Evolutionary conservation across 306 rosid genomes (phyloP).

Genomic region (Arachis hypogaea): DNA sequence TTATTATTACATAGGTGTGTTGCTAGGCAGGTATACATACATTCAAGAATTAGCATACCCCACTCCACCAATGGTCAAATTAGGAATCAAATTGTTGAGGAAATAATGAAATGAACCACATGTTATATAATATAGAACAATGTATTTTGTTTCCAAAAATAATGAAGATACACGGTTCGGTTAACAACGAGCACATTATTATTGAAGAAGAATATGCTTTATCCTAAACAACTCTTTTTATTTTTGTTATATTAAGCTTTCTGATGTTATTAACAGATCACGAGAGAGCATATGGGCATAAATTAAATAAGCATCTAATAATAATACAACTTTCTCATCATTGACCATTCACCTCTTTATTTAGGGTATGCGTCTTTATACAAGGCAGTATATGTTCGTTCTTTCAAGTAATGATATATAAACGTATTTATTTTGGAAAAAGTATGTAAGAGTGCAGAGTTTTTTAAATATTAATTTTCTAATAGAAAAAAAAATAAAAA

Average conservation of each 20-base stretch:
- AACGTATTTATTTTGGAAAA: no score
- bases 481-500: no score
- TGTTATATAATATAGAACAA: background rate
- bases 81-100: constrained; percentile 15
- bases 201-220: constrained; percentile 14
- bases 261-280: constrained; percentile 1
- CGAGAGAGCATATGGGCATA: constrained; percentile 8
- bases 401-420: no score
- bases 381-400: no score
- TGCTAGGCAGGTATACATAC: background rate
- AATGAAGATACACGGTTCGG: constrained; percentile 4
- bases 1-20: background rate
- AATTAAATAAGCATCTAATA: constrained; percentile 17
- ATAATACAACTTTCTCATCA: constrained; percentile 23
- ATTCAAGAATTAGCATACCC: constrained; percentile 11
- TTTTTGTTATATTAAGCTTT: background rate
- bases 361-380: background rate
- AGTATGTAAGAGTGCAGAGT: no score
- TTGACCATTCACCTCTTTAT: constrained; percentile 16
- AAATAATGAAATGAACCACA: constrained; percentile 1
- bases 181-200: background rate
- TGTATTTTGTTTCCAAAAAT: constrained; percentile 8
- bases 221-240: background rate
- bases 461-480: no score
- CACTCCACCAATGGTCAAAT: constrained; percentile 19